Evolutionary conservation across 2,329 filamentous ascomycete genomes (phyloP), one percentile per base, ranked within the genome.

Genomic region (Pseudocercospora crystallina): DNA sequence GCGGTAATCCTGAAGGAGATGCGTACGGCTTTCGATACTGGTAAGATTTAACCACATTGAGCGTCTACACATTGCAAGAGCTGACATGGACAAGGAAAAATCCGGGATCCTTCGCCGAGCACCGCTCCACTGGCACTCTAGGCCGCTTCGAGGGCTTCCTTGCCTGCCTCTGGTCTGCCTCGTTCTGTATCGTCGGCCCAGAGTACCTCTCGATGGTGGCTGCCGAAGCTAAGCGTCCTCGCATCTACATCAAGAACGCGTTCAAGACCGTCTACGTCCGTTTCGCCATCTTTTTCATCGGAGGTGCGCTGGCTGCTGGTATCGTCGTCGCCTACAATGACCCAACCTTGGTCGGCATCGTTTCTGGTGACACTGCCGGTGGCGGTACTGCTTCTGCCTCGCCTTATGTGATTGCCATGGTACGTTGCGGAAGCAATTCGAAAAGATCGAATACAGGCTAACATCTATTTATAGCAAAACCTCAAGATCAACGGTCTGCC

Each of bases 191-290:
- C 38, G 62, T 75, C 31, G 64, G 75, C 9, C 75, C 75, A 2
- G 75, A 78, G 58, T 77, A 77, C 59, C 72, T 78, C 41, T 69
- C 70, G 40, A 76, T 77, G 70, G 74, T 76, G 13, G 68, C 73
- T 13, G 76, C 73, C 43, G 75, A 78, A 56, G 72, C 74, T 8
- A 74, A 73, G 60, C 69, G 71, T 14, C 75, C 75, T 5, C 70
- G 74, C 8, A 66, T 60, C 36, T 64, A 75, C 61, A 74, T 77
- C 64, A 76, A 76, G 63, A 67, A 65, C 43, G 75, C 75, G 10
- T 77, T 76, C 69, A 77, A 76, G 66, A 76, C 73, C 2, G 71
- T 77, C 31, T 76, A 75, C 66, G 72, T 66, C 62, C 72, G 75
- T 49, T 75, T 77, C 49, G 73, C 69, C 36, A 61, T 74, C 53